Conservation (phyloP, 192 early-diverging fungal species). For the Spizellomyces sp. region DNA sequence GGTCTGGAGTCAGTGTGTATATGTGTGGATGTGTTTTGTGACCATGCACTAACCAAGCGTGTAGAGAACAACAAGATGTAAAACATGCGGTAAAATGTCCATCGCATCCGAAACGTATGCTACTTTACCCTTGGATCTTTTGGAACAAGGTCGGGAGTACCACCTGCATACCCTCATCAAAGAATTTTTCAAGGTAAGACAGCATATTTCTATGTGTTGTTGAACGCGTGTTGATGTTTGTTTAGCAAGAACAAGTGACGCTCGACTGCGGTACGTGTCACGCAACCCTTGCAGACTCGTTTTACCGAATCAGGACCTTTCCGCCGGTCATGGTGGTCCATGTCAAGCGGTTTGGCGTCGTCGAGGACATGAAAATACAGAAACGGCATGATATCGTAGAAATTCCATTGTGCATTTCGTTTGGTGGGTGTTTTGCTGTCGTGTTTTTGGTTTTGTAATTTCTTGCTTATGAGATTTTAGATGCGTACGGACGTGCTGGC, state of each 20-base stretch:
- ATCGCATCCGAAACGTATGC: conserved; percentile 10
- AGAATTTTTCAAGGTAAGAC: conserved; percentile 15
- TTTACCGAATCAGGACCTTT: conserved; percentile 46
- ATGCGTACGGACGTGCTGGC: no score
- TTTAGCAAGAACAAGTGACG: no score
- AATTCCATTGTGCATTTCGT: conserved; percentile 41
- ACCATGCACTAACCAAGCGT: no score
- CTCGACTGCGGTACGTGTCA: no score
- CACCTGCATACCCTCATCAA: conserved; percentile 1
- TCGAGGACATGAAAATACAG: conserved; percentile 53
- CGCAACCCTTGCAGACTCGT: neutral
- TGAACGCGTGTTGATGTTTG: no score
- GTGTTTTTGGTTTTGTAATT: no score
- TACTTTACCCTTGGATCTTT: conserved; percentile 18
- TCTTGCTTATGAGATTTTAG: no score
- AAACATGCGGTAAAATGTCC: no score
- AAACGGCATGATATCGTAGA: conserved; percentile 67
- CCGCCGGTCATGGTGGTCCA: conserved; percentile 61
- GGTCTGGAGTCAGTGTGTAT: neutral
- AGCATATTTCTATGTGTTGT: no score
- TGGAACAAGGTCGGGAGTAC: neutral
- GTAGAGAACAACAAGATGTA: no score
- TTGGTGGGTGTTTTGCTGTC: no score
- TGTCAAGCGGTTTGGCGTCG: conserved; percentile 68
- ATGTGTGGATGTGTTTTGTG: no score